Base-by-base conservation (phyloP, 2,329 filamentous ascomycete genomes). In the Lomentospora prolificans region DNA sequence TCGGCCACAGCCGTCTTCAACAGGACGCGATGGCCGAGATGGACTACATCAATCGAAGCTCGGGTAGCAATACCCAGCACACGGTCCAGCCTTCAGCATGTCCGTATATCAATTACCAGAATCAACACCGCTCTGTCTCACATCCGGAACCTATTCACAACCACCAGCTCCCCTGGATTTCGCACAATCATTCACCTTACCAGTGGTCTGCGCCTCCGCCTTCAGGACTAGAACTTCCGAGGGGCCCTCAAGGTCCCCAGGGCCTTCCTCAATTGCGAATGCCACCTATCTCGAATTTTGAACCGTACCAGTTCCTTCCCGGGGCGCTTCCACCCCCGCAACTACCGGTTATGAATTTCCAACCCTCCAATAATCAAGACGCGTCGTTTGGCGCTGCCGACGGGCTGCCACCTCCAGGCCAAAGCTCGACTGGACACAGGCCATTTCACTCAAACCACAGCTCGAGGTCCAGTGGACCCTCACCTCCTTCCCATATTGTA, bases 1-100 rank as follows among this genome's bases (percentile, higher is more conserved):
- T 8, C 24, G 22, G 28, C 50, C 25, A 19, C 50, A 17, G 10
- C 14, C 14, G 14, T 9, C 25, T 30, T 14, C 4, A 19, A 14
- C 28, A 14, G 19, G 30, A 24, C 33, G 30, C n/a, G 14, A 51
- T 33, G 33, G 51, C 33, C 28, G 46, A 55, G 6, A 55, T 55
- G 53, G 53, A 55, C n/a, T 48, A 50, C 14, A 17, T 33, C 22
- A 55, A 55, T 25, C 53, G 53, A 24, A 51, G 14, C 31, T 22
- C 44, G 4, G 27, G 53, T 19, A 25, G 53, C 17, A 19, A 39
- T 12, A 24, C 12, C 25, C 53, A 55, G 22, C 53, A 55, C 41
- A 27, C 25, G 12, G 50, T 22, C 3, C 50, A 52, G 14, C 27
- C 50, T 14, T 33, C 50, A 24, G n/a, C 19, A n/a, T 52, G 50